These are phyloP conservation scores for Globisporangium middletonii DNA, from an alignment of 352 stramenopile species.

Conservation along the genomic window DNA sequence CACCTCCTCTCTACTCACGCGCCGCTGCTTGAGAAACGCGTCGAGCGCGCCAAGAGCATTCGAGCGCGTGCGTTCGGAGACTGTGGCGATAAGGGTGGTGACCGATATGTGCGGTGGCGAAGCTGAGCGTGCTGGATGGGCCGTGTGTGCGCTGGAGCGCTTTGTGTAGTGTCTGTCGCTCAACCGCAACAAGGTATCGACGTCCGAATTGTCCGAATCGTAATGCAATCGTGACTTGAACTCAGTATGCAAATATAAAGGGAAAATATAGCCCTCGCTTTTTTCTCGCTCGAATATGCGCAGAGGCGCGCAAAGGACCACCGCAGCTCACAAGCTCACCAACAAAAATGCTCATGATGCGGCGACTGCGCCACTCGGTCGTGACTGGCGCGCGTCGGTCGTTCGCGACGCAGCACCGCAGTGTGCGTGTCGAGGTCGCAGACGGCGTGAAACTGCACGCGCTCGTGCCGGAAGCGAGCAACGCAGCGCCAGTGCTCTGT, in stretches of 20 bases:
- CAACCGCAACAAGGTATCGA: too few relatives aligned
- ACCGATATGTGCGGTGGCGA: too few relatives aligned
- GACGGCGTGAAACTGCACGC: conserved; percentile 43
- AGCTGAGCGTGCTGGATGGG: too few relatives aligned
- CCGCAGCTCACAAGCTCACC: background rate
- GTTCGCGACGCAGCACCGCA: conserved; percentile 16
- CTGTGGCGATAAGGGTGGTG: too few relatives aligned
- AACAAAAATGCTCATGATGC: conserved; percentile 2
- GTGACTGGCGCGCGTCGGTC: conserved; percentile 3
- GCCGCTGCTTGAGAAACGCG: too few relatives aligned
- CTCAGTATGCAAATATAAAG: too few relatives aligned
- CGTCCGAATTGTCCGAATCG: too few relatives aligned
- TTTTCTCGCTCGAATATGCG: background rate
- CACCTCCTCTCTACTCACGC: too few relatives aligned
- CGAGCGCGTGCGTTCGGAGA: too few relatives aligned
- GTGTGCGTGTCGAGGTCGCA: conserved; percentile 30
- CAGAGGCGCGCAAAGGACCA: too few relatives aligned
- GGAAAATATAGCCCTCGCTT: background rate
- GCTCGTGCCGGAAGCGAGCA: conserved; percentile 20
- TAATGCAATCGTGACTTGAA: too few relatives aligned
- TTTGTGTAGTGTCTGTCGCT: background rate
- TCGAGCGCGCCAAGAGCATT: too few relatives aligned
- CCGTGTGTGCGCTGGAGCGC: background rate
- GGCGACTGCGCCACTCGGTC: background rate
- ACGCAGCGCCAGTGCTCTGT: conserved; percentile 44